A percentile compares a stretch with the other conserved stretches of the same genome.
Conservation (phyloP, 2,329 filamentous ascomycete species). For the Cytospora piceae region DNA sequence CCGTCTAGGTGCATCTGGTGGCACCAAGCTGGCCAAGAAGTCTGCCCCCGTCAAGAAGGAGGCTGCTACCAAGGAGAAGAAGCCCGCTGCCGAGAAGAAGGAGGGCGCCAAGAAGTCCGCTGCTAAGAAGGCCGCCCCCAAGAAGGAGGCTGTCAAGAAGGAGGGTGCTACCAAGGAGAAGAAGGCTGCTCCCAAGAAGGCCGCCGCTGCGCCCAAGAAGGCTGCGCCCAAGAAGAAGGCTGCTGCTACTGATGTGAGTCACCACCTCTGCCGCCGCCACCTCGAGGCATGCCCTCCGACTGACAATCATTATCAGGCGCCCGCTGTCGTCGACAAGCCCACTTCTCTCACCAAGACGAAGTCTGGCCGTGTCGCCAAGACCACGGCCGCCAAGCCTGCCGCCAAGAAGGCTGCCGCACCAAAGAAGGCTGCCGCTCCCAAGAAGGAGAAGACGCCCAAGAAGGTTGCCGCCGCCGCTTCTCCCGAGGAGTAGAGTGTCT, state of each 20-base stretch:
- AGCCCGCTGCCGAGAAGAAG: slow-evolving; percentile 39
- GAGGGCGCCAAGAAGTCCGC: slow-evolving; percentile 44
- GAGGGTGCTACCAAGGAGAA: slow-evolving; percentile 44
- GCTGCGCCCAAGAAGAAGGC: slow-evolving; percentile 33
- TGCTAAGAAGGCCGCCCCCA: slow-evolving; percentile 39
- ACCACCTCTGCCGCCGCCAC: not conserved
- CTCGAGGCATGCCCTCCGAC: slow-evolving; percentile 23
- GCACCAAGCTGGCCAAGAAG: slow-evolving; percentile 77
- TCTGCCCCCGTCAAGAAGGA: slow-evolving; percentile 41
- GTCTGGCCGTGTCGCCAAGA: slow-evolving; percentile 82
- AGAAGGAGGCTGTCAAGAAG: slow-evolving; percentile 41
- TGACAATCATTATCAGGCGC: slow-evolving; percentile 50
- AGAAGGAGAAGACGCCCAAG: slow-evolving; percentile 51
- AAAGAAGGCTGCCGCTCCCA: slow-evolving; percentile 46
- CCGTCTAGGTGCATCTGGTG: slow-evolving; percentile 73
- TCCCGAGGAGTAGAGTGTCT: slow-evolving; percentile 15
- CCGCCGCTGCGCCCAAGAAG: slow-evolving; percentile 48
- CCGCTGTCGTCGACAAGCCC: slow-evolving; percentile 70
- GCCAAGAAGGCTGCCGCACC: slow-evolving; percentile 48
- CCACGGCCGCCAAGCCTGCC: slow-evolving; percentile 52
- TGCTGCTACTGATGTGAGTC: slow-evolving; percentile 36
- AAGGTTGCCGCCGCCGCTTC: slow-evolving; percentile 35
- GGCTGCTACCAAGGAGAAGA: slow-evolving; percentile 37
- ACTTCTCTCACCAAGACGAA: slow-evolving; percentile 80
- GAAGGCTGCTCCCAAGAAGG: slow-evolving; percentile 53